Percentiles rank a stretch among this genome's conserved stretches.
phyloP scores from a whole-genome alignment of 768 basidiomycete genomes.

The Amanita muscaria region DNA sequence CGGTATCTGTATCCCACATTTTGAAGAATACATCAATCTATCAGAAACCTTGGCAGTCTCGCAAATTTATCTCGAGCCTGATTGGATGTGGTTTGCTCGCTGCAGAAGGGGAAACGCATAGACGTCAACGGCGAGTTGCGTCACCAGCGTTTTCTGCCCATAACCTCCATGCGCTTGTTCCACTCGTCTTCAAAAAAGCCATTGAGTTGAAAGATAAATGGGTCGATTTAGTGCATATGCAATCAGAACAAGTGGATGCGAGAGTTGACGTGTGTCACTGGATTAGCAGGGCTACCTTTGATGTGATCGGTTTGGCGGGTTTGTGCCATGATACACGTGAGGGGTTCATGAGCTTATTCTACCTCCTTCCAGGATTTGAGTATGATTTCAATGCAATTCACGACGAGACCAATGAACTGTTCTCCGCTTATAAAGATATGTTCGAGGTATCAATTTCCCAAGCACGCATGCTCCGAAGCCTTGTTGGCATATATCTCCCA shows the following conservation, averaged over 20 bases:
- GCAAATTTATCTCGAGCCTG: constrained; percentile 62
- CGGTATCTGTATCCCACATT: constrained; percentile 63
- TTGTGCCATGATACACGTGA: constrained; percentile 12
- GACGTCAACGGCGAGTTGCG: constrained; percentile 68
- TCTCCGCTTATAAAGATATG: constrained; percentile 78
- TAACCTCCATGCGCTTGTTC: constrained; percentile 62
- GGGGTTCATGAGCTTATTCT: not conserved
- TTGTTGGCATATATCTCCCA: constrained; percentile 54
- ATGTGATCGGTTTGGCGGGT: constrained; percentile 89
- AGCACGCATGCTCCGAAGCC: constrained; percentile 31
- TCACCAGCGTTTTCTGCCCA: constrained; percentile 77
- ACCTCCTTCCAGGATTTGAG: constrained; percentile 53
- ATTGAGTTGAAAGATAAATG: constrained; percentile 52
- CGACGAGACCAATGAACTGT: constrained; percentile 69
- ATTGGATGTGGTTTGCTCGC: constrained; percentile 81
- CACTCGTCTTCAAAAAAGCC: constrained; percentile 65
- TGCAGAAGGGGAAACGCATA: constrained; percentile 71
- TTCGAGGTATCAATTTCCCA: constrained; percentile 67
- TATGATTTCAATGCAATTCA: constrained; percentile 82
- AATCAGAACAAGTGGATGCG: constrained; percentile 14
- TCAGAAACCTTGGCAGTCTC: constrained; percentile 79
- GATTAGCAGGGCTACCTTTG: constrained; percentile 79
- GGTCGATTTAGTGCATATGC: constrained; percentile 34
- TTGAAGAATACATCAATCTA: constrained; percentile 64
- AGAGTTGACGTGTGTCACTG: constrained; percentile 71